These are phyloP conservation scores for Neurospora sp. DNA, from an alignment of 495 filamentous ascomycete genomes.

Conservation along the genomic window DNA sequence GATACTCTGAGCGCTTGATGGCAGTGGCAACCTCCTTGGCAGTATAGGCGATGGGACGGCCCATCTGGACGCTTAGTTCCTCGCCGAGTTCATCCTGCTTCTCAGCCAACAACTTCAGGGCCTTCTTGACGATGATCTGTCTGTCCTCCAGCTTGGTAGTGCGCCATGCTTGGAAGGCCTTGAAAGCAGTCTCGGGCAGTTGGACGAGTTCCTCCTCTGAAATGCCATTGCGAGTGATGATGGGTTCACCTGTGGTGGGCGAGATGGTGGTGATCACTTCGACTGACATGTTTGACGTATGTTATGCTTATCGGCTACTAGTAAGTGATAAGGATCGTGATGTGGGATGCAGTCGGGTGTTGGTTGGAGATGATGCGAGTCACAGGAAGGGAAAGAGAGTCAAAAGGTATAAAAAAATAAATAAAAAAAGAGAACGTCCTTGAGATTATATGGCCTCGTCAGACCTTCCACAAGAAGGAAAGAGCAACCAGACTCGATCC, in stretches of 20 bases:
- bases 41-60: constrained; percentile 77
- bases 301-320: neutral
- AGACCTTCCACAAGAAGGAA: neutral
- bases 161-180: constrained; percentile 62
- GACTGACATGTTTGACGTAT: constrained; percentile 46
- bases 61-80: constrained; percentile 91
- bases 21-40: constrained; percentile 74
- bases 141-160: constrained; percentile 54
- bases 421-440: neutral
- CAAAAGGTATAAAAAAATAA: neutral
- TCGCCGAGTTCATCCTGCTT: constrained; percentile 70
- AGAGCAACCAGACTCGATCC: neutral
- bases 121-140: constrained; percentile 66
- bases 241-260: constrained; percentile 68
- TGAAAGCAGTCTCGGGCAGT: constrained; percentile 54
- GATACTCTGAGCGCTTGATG: constrained; percentile 66
- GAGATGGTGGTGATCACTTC: constrained; percentile 86
- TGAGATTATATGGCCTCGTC: neutral
- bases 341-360: neutral
- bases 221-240: constrained; percentile 65
- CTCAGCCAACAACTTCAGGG: constrained; percentile 54
- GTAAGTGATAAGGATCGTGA: neutral
- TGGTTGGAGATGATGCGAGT: neutral
- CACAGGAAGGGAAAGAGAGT: neutral
- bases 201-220: constrained; percentile 52